Evolutionary conservation across 129 eudicot species (phyloP), one percentile per base, ranked within the genome.

Genomic region (Ambrosia trifida): DNA sequence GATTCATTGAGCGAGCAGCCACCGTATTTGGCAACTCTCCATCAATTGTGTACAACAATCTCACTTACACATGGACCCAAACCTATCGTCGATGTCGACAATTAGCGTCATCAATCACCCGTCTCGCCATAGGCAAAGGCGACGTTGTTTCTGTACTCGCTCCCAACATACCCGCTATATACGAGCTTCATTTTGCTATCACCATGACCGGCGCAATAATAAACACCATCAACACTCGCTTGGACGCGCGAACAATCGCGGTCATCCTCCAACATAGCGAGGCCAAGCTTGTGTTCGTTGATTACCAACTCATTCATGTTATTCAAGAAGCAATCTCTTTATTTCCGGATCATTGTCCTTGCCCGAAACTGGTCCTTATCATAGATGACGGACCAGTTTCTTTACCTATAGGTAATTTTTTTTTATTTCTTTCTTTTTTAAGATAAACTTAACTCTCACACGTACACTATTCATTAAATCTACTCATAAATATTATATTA

Each of bases 91-190:
- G 96, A 0, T 91, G 96, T 63, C 67, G 82, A 3, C 68, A 18
- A 20, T 11, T 86, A 18, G 97, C 97, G 9, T 88, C 97, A 1
- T 88, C 96, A 11, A 79, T 89, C 36, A 53, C 75, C 11, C 33
- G 71, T 1, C 64, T 86, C 50, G 79, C 83, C n/a, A 80, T 89
- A 44, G 53, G 33, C 18, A 74, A 76, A 57, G 69, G 78, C 32
- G 68, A 78, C 28, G 83, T 90, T 17, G 90, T 89, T 0, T 90
- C 96, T 0, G 95, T 90, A 2, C 56, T 87, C 61, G 95, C 95
- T 8, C 95, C 96, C 53, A 90, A 90, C 56, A 74, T 82, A 45
- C 95, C 96, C 31, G 96, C 96, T 14, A 19, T 79, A 56, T 78
- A 78, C 17, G 82, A 78, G 68, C 82, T 78, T 35, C 82, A 78